These are phyloP conservation scores for Cyclaneusma minus DNA, from an alignment of 2,329 filamentous ascomycete genomes.

Conservation along the genomic window DNA sequence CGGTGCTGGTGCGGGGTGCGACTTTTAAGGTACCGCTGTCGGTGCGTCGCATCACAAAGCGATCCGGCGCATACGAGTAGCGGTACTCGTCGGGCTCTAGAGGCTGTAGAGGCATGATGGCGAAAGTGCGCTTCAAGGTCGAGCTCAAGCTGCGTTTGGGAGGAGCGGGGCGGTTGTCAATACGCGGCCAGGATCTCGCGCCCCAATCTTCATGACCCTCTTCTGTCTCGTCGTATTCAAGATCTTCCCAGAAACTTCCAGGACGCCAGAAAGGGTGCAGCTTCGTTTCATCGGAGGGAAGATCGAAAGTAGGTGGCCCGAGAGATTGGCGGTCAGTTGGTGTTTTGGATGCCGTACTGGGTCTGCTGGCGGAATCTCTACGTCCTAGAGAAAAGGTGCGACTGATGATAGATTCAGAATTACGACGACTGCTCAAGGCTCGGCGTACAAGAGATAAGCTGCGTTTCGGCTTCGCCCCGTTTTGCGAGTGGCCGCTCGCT, in stretches of 20 bases:
- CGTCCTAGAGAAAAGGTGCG: conserved; percentile 37
- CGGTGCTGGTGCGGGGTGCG: conserved; percentile 9
- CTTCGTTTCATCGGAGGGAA: conserved; percentile 34
- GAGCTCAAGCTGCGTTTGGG: conserved; percentile 32
- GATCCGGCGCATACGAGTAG: conserved; percentile 26
- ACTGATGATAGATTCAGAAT: conserved; percentile 31
- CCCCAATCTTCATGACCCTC: conserved; percentile 3
- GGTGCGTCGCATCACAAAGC: conserved; percentile 41
- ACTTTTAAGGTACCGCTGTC: conserved; percentile 45
- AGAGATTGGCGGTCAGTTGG: conserved; percentile 13
- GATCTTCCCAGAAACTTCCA: conserved; percentile 26
- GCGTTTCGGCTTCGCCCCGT: conserved; percentile 28
- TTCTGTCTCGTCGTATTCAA: conserved; percentile 23
- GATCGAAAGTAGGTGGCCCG: conserved; percentile 27
- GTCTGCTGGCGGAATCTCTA: conserved; percentile 21
- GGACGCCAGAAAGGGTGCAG: conserved; percentile 48
- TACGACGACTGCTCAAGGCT: conserved; percentile 33
- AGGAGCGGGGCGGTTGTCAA: conserved; percentile 29
- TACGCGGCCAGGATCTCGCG: conserved; percentile 24
- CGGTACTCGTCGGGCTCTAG: conserved; percentile 19
- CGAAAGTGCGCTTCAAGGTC: conserved; percentile 34
- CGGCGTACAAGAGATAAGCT: conserved; percentile 36
- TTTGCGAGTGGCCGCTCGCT: too few relatives aligned
- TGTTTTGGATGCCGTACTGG: conserved; percentile 12
- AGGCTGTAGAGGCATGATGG: conserved; percentile 37